A percentile compares a stretch with the other conserved stretches of the same genome.
phyloP scores from a whole-genome alignment of 139 green algal species.

The Chlamydomonas incerta region DNA sequence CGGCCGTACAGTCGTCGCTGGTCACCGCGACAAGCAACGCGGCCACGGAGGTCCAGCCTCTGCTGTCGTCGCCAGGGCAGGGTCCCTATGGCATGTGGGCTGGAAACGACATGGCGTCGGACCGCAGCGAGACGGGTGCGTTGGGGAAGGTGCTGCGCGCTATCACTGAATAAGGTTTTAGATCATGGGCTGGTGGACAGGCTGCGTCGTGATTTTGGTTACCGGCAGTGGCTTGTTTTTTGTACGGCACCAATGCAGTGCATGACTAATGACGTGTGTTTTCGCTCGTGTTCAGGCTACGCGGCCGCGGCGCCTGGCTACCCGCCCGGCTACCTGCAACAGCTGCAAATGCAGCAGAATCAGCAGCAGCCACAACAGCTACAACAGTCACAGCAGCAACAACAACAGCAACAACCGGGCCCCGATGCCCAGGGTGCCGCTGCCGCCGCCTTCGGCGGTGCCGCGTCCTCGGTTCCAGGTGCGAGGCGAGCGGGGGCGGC shows the following conservation, averaged over 20 bases:
- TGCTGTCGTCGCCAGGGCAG: neutral
- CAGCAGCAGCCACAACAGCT: neutral
- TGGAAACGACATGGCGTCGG: neutral
- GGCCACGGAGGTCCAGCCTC: constrained; percentile 3
- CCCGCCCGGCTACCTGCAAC: neutral
- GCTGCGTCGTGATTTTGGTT: too few relatives aligned
- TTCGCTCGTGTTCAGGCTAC: neutral
- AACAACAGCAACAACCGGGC: neutral
- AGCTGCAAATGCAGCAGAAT: neutral
- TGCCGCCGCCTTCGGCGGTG: too few relatives aligned
- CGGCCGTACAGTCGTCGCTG: constrained; percentile 12
- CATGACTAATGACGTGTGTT: neutral
- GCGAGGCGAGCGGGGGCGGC: too few relatives aligned
- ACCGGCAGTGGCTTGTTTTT: too few relatives aligned
- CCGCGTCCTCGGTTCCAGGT: too few relatives aligned
- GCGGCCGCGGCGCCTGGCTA: neutral
- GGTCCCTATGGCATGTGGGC: neutral
- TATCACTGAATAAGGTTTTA: too few relatives aligned
- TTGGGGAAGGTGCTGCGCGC: neutral
- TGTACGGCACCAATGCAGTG: too few relatives aligned
- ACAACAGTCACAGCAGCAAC: neutral
- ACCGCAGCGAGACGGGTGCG: neutral
- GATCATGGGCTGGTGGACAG: too few relatives aligned
- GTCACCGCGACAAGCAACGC: constrained; percentile 11
- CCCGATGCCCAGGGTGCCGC: too few relatives aligned